Evolutionary conservation across 176 grass and related monocot species (phyloP).

Genomic region (Sorghum bicolor): DNA sequence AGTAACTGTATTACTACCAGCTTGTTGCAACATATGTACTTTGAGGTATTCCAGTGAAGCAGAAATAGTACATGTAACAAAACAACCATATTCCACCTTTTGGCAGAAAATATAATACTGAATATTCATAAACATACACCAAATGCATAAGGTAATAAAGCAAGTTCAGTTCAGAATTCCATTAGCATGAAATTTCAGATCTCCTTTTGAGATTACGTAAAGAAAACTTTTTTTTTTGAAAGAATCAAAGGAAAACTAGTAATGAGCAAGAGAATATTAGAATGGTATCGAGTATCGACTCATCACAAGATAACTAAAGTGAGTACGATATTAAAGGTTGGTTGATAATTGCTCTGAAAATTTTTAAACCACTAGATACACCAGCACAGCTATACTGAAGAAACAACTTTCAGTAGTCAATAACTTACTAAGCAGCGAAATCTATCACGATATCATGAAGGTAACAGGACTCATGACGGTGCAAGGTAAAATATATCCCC

Average conservation of each 20-base stretch:
- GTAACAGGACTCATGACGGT: not conserved
- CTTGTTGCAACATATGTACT: constrained; percentile 2
- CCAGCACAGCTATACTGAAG: not conserved
- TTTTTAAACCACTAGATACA: not conserved
- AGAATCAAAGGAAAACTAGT: not conserved
- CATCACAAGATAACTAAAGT: not conserved
- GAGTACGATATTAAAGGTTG: not conserved
- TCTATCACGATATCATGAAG: not conserved
- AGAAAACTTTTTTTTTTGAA: not conserved
- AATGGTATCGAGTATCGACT: too few species aligned
- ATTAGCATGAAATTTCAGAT: not conserved
- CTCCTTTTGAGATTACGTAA: not conserved
- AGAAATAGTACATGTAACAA: not conserved
- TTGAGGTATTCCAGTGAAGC: not conserved
- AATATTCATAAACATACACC: not conserved
- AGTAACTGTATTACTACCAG: constrained; percentile 21
- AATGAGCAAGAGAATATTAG: not conserved
- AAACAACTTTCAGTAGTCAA: not conserved
- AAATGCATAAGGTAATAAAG: not conserved
- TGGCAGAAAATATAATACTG: not conserved
- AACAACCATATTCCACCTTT: constrained; percentile 1
- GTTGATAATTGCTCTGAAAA: not conserved
- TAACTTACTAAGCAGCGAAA: not conserved
- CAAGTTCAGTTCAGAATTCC: not conserved
- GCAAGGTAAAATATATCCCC: not conserved